Base-by-base conservation (phyloP, 2,329 filamentous ascomycete genomes). In the Pseudogymnoascus sp. region DNA sequence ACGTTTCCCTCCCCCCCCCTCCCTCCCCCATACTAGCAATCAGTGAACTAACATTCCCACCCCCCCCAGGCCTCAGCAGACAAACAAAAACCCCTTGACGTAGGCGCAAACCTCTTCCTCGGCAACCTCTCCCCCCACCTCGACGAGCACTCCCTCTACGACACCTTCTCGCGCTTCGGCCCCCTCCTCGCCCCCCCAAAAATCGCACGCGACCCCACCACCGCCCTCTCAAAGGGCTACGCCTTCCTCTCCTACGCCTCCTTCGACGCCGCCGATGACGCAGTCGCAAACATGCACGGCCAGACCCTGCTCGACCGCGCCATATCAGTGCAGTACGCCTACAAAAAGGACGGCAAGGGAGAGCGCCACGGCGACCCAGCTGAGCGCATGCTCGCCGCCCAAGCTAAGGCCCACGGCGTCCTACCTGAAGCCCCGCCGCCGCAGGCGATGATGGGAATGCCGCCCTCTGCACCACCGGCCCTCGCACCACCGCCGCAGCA, bases 281-380 rank as follows among this genome's bases (percentile, higher is more conserved):
- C 95, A 44, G 91, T 96, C 67, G 83, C 87, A 68, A 95, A 93
- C 74, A 93, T 99, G 89, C 90, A 96, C 74, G 91, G 91, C 61
- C 93, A 97, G 78, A 97, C 95, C 76, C 85, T 99, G 65, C 93
- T 96, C 82, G 96, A 95, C 81, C 96, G 96, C 79, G 90, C 96
- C 76, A 89, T 97, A 70, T 90, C 89, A 2, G 95, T 99, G 50
- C 93, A 97, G 77, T 99, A 97, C 76, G 95, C 95, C 40, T 97
- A 96, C 83, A 99, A 99, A 82, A 97, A 97, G 78, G 95, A 99
- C 72, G 95, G 95, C 69, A 96, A 96, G 78, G 93, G 93, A 70
- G 93, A 97, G 78, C 83, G 95, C 64, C 95, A 99, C 74, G 95
- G 95, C 71, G 95, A 99, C 74, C 85, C 92, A 70, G 95, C 95